Percentiles rank a stretch among this genome's conserved stretches.
phyloP scores from a whole-genome alignment of 139 green algal species.

The Chlamydomonas sphaeroides region DNA sequence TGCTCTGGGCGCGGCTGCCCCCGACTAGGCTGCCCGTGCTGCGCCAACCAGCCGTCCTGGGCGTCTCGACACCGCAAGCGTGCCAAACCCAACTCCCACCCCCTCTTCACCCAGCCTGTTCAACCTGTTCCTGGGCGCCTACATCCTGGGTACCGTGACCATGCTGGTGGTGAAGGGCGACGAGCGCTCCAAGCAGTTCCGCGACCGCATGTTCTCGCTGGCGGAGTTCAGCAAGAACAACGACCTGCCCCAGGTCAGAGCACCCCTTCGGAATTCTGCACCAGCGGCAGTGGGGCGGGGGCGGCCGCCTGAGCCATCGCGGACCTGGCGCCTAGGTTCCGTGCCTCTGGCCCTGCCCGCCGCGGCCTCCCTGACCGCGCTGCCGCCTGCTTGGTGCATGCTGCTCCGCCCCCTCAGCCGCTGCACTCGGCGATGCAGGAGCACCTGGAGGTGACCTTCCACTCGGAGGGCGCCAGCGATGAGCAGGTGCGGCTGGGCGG shows the following conservation, averaged over 20 bases:
- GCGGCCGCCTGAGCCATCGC: no score
- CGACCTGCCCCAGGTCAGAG: constrained; percentile 20
- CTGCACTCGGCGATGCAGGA: constrained; percentile 60
- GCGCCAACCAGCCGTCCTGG: no score
- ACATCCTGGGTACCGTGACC: constrained; percentile 47
- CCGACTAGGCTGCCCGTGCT: no score
- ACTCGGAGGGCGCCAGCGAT: constrained; percentile 64
- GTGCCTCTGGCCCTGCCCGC: no score
- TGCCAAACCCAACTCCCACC: not conserved
- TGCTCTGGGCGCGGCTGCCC: no score
- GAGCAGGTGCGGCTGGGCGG: constrained; percentile 36
- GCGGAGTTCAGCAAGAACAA: constrained; percentile 40
- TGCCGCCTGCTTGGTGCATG: not conserved
- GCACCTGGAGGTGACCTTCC: constrained; percentile 75
- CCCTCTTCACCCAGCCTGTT: not conserved
- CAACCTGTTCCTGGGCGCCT: constrained; percentile 41
- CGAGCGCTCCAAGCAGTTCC: not conserved
- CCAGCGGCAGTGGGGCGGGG: no score
- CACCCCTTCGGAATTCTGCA: no score
- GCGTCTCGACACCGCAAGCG: not conserved
- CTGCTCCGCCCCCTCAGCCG: not conserved
- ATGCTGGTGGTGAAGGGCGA: constrained; percentile 48
- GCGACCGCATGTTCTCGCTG: constrained; percentile 19
- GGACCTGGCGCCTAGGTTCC: not conserved
- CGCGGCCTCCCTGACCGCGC: no score